Conservation (phyloP, 2,329 filamentous ascomycete genomes). For the Trichoderma pleuroti region DNA sequence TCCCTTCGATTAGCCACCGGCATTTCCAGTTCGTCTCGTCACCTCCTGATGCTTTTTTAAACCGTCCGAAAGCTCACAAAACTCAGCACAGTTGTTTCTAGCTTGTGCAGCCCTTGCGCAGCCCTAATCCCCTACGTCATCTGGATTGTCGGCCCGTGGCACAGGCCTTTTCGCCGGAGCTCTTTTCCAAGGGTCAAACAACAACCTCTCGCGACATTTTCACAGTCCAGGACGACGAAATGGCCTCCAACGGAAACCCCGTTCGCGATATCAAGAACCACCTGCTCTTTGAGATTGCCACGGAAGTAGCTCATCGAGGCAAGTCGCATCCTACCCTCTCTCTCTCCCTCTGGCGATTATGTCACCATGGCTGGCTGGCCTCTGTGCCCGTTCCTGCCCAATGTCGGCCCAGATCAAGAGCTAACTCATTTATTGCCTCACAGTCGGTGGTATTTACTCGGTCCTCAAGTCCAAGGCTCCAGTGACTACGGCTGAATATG, state of each 20-base stretch:
- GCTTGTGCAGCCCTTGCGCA: conserved; percentile 8
- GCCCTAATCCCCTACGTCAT: conserved; percentile 15
- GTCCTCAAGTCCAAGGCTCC: conserved; percentile 98
- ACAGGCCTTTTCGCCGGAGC: conserved; percentile 6
- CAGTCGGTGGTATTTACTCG: conserved; percentile 97
- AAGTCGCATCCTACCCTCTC: conserved; percentile 33
- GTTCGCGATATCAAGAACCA: conserved; percentile 85
- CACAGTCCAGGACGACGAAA: conserved; percentile 30
- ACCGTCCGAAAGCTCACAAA: neutral
- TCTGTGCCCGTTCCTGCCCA: conserved; percentile 1
- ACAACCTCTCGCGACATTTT: neutral
- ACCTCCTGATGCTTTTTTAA: neutral
- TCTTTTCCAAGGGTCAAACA: neutral
- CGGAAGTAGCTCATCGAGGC: conserved; percentile 96
- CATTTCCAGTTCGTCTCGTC: neutral
- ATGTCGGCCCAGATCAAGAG: neutral
- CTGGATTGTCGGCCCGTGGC: conserved; percentile 6
- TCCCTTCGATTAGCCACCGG: neutral
- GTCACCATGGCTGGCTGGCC: neutral
- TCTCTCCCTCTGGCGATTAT: neutral
- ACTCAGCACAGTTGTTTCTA: neutral
- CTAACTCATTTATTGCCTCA: neutral
- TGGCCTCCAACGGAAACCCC: conserved; percentile 46
- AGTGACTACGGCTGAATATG: conserved; percentile 97
- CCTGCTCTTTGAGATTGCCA: conserved; percentile 93